Evolutionary conservation across 1,284 basidiomycete genomes (phyloP).

Genomic region (Phenoliferia sp.): DNA sequence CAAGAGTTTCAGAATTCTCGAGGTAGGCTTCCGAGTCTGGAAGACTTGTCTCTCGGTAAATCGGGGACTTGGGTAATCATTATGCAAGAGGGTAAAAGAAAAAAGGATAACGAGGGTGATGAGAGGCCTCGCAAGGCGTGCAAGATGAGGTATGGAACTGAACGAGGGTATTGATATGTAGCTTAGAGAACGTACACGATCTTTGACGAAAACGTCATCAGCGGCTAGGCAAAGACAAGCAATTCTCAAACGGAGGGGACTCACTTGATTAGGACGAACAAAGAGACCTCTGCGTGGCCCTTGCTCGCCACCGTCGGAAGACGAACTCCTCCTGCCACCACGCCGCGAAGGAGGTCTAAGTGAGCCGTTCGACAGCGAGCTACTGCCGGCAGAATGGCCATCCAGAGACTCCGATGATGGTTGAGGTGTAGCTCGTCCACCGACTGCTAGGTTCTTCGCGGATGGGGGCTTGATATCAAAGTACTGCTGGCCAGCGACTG

Average conservation of each 20-base stretch:
- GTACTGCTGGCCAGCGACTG: constrained; percentile 55
- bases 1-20: no score
- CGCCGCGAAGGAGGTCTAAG: constrained; percentile 3
- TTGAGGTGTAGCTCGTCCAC: not conserved
- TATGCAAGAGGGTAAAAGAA: no score
- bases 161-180: no score
- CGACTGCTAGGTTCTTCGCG: no score
- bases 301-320: not conserved
- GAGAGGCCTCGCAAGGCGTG: no score
- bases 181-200: constrained; percentile 23
- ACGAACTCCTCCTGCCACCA: constrained; percentile 3
- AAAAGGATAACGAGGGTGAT: no score
- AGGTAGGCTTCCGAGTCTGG: no score
- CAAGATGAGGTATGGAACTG: no score
- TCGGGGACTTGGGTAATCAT: no score
- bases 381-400: not conserved
- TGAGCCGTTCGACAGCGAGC: not conserved
- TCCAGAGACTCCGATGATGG: not conserved
- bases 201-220: not conserved
- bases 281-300: constrained; percentile 18
- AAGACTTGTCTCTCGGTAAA: no score
- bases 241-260: not conserved
- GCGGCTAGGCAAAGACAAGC: not conserved
- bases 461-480: constrained; percentile 6
- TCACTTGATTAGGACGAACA: constrained; percentile 19